These are phyloP conservation scores for Striga hermonthica DNA, from an alignment of 305 asterid genomes.

Conservation along the genomic window DNA sequence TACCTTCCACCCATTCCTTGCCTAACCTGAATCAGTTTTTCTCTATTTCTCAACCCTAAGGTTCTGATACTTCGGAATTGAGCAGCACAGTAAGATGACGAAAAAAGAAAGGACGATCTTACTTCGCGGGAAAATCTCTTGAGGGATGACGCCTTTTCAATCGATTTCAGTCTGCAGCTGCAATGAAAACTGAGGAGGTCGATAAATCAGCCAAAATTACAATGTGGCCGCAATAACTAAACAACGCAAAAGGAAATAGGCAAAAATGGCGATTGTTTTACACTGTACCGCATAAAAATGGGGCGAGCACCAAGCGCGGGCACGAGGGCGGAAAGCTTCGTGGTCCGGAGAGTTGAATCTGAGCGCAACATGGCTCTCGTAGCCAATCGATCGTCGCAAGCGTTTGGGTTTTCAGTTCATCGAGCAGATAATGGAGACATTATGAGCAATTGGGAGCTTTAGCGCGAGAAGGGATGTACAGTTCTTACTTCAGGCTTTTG, in stretches of 20 bases:
- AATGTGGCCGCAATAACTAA: not conserved
- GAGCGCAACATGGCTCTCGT: slow-evolving; percentile 31
- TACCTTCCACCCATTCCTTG: slow-evolving; percentile 31
- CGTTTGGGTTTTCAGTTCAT: not conserved
- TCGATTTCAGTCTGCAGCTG: slow-evolving; percentile 35
- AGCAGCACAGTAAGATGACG: slow-evolving; percentile 4
- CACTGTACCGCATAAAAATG: slow-evolving; percentile 27
- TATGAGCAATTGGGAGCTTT: not conserved
- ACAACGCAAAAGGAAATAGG: not conserved
- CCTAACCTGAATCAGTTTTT: slow-evolving; percentile 40
- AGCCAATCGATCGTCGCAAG: slow-evolving; percentile 12
- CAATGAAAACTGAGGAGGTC: slow-evolving; percentile 12
- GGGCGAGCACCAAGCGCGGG: slow-evolving; percentile 31
- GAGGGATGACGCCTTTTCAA: slow-evolving; percentile 32
- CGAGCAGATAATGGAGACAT: not conserved
- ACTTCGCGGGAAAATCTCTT: slow-evolving; percentile 41
- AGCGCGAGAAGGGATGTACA: not conserved
- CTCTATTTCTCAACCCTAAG: slow-evolving; percentile 20
- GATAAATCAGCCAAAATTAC: slow-evolving; percentile 15
- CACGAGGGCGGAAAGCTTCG: slow-evolving; percentile 25
- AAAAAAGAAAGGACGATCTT: slow-evolving; percentile 15
- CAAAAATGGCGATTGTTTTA: not conserved
- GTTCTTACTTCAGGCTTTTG: slow-evolving; percentile 15
- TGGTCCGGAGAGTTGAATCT: slow-evolving; percentile 31
- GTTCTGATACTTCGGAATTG: not conserved